phyloP scores from a whole-genome alignment of 1,284 basidiomycete species.

The Cutaneotrichosporon mucoides region DNA sequence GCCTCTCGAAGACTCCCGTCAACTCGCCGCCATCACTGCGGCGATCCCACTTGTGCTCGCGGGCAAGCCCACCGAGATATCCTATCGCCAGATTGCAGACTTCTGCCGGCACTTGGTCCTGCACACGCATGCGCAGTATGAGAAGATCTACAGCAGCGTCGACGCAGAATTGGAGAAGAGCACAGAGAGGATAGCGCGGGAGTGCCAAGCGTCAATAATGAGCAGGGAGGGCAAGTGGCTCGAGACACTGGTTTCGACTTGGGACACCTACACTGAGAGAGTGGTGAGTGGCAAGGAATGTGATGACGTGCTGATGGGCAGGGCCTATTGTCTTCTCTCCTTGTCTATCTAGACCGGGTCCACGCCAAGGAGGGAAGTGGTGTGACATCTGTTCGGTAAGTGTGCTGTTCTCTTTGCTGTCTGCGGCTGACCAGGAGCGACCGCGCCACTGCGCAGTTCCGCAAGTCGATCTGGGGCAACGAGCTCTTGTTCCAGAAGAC shows the following conservation, averaged over 20 bases:
- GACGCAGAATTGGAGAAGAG: constrained; percentile 25
- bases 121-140: background rate
- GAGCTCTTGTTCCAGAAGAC: constrained; percentile 53
- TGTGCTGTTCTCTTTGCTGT: background rate
- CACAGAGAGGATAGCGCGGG: constrained; percentile 22
- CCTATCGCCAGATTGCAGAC: constrained; percentile 31
- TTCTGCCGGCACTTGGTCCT: constrained; percentile 27
- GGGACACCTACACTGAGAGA: constrained; percentile 27
- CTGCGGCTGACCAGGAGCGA: background rate
- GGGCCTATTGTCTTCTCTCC: constrained; percentile 35
- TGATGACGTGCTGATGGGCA: constrained; percentile 11
- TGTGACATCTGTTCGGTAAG: constrained; percentile 33
- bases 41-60: constrained; percentile 22
- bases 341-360: constrained; percentile 47
- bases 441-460: constrained; percentile 55
- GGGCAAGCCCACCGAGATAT: constrained; percentile 25
- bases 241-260: constrained; percentile 20
- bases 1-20: background rate
- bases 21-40: background rate
- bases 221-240: constrained; percentile 32
- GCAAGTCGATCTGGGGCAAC: constrained; percentile 55
- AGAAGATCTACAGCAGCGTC: constrained; percentile 23
- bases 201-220: constrained; percentile 31
- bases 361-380: constrained; percentile 31
- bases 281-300: constrained; percentile 23